Base-by-base conservation (phyloP, 495 filamentous ascomycete species). In the Aspergillus wentii region DNA sequence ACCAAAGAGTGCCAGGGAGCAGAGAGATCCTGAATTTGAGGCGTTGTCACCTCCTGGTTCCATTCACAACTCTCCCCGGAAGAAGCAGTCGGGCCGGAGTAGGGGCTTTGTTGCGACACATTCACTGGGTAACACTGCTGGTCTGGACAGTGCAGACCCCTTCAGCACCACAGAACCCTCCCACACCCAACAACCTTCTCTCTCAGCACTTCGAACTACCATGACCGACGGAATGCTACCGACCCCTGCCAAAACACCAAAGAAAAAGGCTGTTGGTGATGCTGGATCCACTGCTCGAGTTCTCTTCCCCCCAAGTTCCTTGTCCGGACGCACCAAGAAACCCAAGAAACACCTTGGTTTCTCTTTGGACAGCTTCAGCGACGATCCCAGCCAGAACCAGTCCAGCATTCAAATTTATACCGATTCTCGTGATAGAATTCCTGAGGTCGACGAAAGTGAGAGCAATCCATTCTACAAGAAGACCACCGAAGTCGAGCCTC, bases 241-340 rank as follows among this genome's bases (percentile, higher is more conserved):
- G 3, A 97, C 92, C 8, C 92, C 92, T 8, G 79, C 78, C 33
- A 98, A 95, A 62, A 95, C 91, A 2, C 92, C 92, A 1, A 76
- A 77, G 36, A 79, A 82, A 43, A 77, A 78, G 5, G 63, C 76
- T 3, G 66, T 74, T 38, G 65, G 66, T 22, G 74, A 80, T 17
- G 65, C 87, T 33, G 70, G 72, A 30, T 61, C 75, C 8, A 75
- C 88, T 21, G 80, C 88, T 14, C 85, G 89, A 48, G 79, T 79
- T 40, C 68, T 98, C 1, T 95, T 94, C 54, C 72, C 76, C 26
- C 71, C 79, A 10, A 70, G 69, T 34, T 33, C 52, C 15, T 38
- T 42, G n/a, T 47, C 43, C 18, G 48, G 39, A 26, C 78, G 76
- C 58, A 58, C 52, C 25, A 74, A 76, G 43, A 76, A 70, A 44